These are phyloP conservation scores for Pistacia atlantica DNA, from an alignment of 345 rosid species.

Conservation along the genomic window DNA sequence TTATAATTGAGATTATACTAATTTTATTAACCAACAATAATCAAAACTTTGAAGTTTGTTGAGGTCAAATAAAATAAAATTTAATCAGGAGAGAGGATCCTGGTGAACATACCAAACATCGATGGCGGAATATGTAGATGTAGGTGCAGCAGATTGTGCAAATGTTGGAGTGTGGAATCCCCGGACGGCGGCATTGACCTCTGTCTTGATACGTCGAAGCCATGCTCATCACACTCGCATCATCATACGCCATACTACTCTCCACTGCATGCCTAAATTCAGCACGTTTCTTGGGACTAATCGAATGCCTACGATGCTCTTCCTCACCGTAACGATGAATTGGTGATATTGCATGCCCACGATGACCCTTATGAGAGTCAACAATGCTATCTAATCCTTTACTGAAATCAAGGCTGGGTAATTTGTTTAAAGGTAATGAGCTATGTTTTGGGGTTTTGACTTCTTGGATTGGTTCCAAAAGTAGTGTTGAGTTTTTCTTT, in stretches of 20 bases:
- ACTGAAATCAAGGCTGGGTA: constrained; percentile 53
- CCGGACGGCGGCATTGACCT: constrained; percentile 49
- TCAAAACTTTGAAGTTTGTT: too few species aligned
- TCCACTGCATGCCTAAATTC: constrained; percentile 16
- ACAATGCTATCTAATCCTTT: constrained; percentile 20
- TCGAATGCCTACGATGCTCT: constrained; percentile 5
- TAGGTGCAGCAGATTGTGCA: constrained; percentile 62
- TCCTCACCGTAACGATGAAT: background rate
- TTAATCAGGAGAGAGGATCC: too few species aligned
- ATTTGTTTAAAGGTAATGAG: constrained; percentile 16
- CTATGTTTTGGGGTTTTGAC: constrained; percentile 16
- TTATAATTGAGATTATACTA: too few species aligned
- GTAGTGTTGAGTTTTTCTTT: constrained; percentile 20
- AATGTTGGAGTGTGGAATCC: constrained; percentile 71
- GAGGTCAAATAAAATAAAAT: too few species aligned
- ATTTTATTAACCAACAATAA: too few species aligned
- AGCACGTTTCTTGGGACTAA: constrained; percentile 8
- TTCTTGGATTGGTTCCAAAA: constrained; percentile 29
- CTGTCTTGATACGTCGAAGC: constrained; percentile 30
- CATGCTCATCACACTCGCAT: constrained; percentile 37
- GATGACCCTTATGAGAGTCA: too few species aligned
- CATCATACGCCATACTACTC: constrained; percentile 32
- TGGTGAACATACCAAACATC: constrained; percentile 50
- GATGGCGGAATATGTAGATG: constrained; percentile 54
- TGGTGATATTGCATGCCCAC: constrained; percentile 12